Evolutionary conservation across 1,284 basidiomycete species (phyloP).

Genomic region (Polyporus tsugae): DNA sequence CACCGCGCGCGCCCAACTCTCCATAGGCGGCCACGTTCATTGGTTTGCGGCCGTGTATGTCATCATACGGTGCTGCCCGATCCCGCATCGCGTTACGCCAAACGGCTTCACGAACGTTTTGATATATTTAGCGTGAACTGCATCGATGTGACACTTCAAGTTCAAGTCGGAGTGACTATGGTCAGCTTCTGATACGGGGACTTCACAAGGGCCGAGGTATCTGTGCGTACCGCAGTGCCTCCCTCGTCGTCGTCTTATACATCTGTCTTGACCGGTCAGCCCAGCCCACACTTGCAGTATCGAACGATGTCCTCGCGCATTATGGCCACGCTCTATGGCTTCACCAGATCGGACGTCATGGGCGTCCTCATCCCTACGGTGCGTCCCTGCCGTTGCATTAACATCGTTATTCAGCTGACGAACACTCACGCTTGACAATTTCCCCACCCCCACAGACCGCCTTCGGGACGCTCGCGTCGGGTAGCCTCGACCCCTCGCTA

Average conservation of each 20-base stretch:
- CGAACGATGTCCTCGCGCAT: neutral
- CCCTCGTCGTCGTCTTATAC: neutral
- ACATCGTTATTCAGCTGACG: neutral
- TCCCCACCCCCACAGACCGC: neutral
- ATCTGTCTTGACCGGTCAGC: neutral
- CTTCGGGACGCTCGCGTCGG: conserved; percentile 3
- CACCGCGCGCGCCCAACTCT: neutral
- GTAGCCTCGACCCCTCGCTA: neutral
- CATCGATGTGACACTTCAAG: neutral
- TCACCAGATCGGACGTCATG: conserved; percentile 51
- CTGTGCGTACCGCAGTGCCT: neutral
- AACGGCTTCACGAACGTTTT: neutral
- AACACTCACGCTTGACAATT: neutral
- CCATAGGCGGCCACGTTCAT: neutral
- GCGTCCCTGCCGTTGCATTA: neutral
- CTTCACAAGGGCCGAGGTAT: too few relatives aligned
- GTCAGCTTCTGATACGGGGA: neutral
- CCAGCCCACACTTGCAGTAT: neutral
- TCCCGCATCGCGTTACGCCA: neutral
- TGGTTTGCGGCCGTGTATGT: neutral
- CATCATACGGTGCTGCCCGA: neutral
- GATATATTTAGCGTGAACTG: neutral
- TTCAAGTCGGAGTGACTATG: neutral
- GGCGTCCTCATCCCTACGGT: conserved; percentile 51
- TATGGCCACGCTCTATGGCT: conserved; percentile 42